Evolutionary conservation across 129 eudicot species (phyloP).

Genomic region (Centrapalus pauciflorus): DNA sequence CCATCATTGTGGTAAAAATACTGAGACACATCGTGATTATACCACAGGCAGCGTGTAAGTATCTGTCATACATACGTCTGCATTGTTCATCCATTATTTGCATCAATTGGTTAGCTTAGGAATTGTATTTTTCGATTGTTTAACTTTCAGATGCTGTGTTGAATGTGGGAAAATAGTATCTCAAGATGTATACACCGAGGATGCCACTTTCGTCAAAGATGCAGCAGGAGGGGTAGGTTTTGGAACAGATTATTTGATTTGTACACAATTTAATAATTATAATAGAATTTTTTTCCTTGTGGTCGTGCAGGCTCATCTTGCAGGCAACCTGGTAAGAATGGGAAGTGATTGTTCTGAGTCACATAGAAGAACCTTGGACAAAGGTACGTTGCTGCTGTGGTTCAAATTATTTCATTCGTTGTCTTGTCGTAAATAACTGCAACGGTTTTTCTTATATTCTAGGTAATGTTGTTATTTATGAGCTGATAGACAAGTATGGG

Average conservation of each 20-base stretch:
- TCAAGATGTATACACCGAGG: slow-evolving; percentile 30
- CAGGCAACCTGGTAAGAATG: slow-evolving; percentile 21
- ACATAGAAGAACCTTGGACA: slow-evolving; percentile 26
- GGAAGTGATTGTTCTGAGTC: slow-evolving; percentile 19
- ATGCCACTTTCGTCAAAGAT: slow-evolving; percentile 35
- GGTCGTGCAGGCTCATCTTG: slow-evolving; percentile 18
- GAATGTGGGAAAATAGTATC: slow-evolving; percentile 44
- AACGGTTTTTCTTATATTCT: neutral
- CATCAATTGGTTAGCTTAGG: no score
- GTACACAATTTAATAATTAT: neutral
- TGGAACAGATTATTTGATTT: neutral
- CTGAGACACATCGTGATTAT: slow-evolving; percentile 22
- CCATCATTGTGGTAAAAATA: slow-evolving; percentile 23
- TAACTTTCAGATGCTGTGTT: slow-evolving; percentile 33
- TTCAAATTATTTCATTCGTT: neutral
- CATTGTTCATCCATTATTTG: neutral
- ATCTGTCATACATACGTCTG: neutral
- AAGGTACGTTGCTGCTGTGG: slow-evolving; percentile 8
- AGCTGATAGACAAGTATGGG: slow-evolving; percentile 15
- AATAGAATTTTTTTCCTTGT: neutral
- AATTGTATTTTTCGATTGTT: neutral
- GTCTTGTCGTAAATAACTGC: neutral
- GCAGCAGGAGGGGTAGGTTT: slow-evolving; percentile 36
- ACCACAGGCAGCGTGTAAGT: slow-evolving; percentile 24
- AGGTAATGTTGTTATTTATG: slow-evolving; percentile 18